Percentiles rank a stretch among this genome's conserved stretches.
Evolutionary conservation across 345 rosid genomes (phyloP).

Genomic region (Garcia nutans): DNA sequence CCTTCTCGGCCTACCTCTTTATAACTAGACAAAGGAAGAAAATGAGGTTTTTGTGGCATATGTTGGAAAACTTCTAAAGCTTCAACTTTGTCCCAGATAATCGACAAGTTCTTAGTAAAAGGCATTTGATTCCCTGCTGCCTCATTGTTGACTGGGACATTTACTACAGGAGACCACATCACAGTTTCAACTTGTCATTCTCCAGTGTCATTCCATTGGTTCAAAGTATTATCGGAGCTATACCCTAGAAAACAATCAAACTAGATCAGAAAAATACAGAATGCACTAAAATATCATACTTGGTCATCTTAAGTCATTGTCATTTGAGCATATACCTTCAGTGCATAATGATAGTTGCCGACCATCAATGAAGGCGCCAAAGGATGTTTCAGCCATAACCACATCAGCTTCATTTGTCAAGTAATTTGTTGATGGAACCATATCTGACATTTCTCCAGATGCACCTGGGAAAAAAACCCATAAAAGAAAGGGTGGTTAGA

Average conservation of each 20-base stretch:
- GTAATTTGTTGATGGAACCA: too few relatives aligned
- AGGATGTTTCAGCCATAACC: too few relatives aligned
- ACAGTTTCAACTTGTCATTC: background rate
- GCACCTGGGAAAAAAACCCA: too few relatives aligned
- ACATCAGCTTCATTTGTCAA: too few relatives aligned
- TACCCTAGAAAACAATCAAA: background rate
- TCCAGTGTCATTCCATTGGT: background rate
- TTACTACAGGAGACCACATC: background rate
- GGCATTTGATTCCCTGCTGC: slow-evolving; percentile 2
- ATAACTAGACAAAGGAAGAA: slow-evolving; percentile 22
- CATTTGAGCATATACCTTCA: background rate
- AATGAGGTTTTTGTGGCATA: slow-evolving; percentile 43
- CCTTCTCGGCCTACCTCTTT: slow-evolving; percentile 36
- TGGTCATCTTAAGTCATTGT: background rate
- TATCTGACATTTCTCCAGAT: too few relatives aligned
- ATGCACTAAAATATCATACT: background rate
- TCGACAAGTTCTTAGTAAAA: slow-evolving; percentile 21
- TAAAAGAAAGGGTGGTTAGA: too few relatives aligned
- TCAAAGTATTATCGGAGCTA: background rate
- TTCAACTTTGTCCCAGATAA: slow-evolving; percentile 26
- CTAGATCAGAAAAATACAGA: background rate
- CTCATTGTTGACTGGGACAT: background rate
- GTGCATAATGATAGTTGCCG: too few relatives aligned
- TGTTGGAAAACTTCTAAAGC: slow-evolving; percentile 28
- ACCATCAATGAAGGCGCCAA: too few relatives aligned